Evolutionary conservation across 2,329 filamentous ascomycete genomes (phyloP).

Genomic region (Coniosporium tulheliwenetii): DNA sequence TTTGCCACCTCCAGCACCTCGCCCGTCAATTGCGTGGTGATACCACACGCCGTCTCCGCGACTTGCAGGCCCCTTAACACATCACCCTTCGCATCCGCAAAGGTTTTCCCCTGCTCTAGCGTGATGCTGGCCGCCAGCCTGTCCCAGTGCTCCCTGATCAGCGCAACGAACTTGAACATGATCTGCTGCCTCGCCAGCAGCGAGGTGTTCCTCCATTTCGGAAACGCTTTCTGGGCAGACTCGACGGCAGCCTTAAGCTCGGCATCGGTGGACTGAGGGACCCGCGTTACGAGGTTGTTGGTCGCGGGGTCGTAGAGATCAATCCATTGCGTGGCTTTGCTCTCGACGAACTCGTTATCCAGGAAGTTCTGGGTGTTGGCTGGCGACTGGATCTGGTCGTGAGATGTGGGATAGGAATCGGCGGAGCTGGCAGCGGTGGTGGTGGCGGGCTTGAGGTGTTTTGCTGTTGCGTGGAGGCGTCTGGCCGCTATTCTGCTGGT

Average conservation of each 20-base stretch:
- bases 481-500: constrained; percentile 23
- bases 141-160: constrained; percentile 77
- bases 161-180: constrained; percentile 71
- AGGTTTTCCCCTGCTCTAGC: constrained; percentile 77
- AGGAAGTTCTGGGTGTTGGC: constrained; percentile 67
- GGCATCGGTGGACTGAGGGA: constrained; percentile 64
- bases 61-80: constrained; percentile 72
- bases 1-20: constrained; percentile 74
- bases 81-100: constrained; percentile 68
- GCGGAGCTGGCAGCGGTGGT: constrained; percentile 33
- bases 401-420: constrained; percentile 49
- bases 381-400: constrained; percentile 53
- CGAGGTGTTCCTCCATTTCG: constrained; percentile 56
- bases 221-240: constrained; percentile 62
- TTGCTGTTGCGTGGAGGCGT: constrained; percentile 38
- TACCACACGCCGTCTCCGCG: constrained; percentile 66
- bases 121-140: constrained; percentile 72
- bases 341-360: constrained; percentile 62
- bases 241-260: constrained; percentile 63
- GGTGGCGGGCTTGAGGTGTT: constrained; percentile 33
- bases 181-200: constrained; percentile 64
- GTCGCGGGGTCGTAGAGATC: constrained; percentile 71
- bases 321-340: constrained; percentile 55
- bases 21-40: constrained; percentile 67
- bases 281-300: constrained; percentile 70